Base-by-base conservation (phyloP, 2,329 filamentous ascomycete genomes). In the Tolypocladium nubicola region DNA sequence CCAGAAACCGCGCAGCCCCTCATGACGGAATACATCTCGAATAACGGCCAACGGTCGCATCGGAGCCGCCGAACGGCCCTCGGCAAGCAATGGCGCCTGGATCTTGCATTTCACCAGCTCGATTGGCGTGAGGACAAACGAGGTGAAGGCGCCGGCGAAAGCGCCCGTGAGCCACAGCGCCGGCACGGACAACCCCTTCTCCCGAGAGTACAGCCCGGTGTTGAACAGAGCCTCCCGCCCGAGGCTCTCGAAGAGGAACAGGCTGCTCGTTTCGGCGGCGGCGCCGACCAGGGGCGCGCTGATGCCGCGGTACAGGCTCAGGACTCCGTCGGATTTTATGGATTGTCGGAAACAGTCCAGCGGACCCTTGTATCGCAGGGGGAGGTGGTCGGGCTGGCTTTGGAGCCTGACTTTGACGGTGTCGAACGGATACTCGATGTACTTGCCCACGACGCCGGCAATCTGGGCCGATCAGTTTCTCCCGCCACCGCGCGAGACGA, bases 61-160 rank as follows among this genome's bases (percentile, higher is more conserved):
- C 3, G 80, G 73, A 14, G 75, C 76, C 3, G 71, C 71, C 2
- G 66, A 67, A 30, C 68, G 70, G 26, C 76, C 77, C 30, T 75
- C 73, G 2, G 71, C 68, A 1, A 75, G 69, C 19, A 66, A 67
- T 11, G 81, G 90, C 1, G 93, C 92, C 71, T 99, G 94, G 75
- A 99, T 96, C 74, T 94, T 95, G 81, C 94, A 99, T 75, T 99
- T 99, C 69, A 99, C 89, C 55, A 99, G 83, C 75, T 99, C 94
- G 63, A 99, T 90, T 0, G 94, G 94, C 0, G 94, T 99, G 60
- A 99, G 83, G 38, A 96, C 84, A 53, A 97, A 80, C 0, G 90
- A 96, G 0, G 94, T 96, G 66, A 96, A 88, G 43, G 89, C 88
- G 39, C 94, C 94, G 1, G 92, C 88, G 58, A 90, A 87, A 53